Percentiles rank a stretch among this genome's conserved stretches.
These are phyloP conservation scores for Suhomyces prunicola DNA, from an alignment of 805 yeast species.

Conservation along the genomic window DNA sequence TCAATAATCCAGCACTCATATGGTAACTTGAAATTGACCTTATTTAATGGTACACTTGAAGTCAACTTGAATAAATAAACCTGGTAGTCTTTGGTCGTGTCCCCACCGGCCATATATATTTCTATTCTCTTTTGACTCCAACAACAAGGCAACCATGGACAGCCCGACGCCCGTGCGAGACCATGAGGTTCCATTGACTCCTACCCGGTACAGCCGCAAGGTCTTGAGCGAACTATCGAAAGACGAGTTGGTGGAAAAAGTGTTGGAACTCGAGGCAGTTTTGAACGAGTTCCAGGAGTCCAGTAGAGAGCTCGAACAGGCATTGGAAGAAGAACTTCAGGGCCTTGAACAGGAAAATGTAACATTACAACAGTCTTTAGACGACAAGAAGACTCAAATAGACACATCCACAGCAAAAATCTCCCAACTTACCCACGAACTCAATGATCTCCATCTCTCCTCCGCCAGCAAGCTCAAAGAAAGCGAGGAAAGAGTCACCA, in stretches of 20 bases:
- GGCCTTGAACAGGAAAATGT: conserved; percentile 27
- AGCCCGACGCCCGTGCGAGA: conserved; percentile 11
- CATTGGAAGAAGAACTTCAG: conserved; percentile 42
- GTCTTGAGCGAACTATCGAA: conserved; percentile 9
- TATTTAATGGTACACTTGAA: no score
- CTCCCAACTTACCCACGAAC: conserved; percentile 17
- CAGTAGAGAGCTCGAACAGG: conserved; percentile 43
- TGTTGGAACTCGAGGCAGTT: conserved; percentile 36
- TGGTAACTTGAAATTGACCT: no score
- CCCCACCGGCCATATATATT: background rate
- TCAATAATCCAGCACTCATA: no score
- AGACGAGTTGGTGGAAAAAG: conserved; percentile 24
- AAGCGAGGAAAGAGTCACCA: conserved; percentile 17
- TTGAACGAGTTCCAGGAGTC: conserved; percentile 42
- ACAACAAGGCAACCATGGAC: conserved; percentile 4
- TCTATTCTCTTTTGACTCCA: background rate
- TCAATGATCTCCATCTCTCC: conserved; percentile 14
- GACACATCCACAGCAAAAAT: conserved; percentile 14
- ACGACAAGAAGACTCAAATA: conserved; percentile 18
- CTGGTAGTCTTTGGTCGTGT: no score
- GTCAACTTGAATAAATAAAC: no score
- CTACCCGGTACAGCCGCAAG: conserved; percentile 8
- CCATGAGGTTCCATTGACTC: conserved; percentile 9
- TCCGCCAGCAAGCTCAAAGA: conserved; percentile 10
- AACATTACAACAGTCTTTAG: conserved; percentile 13